Evolutionary conservation across 1,139 yeast genomes (phyloP).

Genomic region (Yamadazyma trypodendri): DNA sequence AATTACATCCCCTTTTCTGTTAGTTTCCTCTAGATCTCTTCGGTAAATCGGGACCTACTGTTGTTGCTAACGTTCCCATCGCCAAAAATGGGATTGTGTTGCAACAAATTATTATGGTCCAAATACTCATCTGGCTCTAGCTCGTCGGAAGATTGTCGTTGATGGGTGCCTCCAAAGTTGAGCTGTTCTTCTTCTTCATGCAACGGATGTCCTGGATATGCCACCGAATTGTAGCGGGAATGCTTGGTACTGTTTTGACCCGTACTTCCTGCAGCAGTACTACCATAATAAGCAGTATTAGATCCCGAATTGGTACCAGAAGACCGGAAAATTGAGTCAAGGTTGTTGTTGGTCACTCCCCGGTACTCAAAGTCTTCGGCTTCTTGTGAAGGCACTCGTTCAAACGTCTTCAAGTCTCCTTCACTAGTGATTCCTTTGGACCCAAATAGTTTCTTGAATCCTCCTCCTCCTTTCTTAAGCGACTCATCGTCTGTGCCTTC

Average conservation of each 20-base stretch:
- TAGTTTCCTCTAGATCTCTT: slow-evolving; percentile 16
- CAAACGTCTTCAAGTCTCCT: slow-evolving; percentile 11
- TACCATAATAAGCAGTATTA: slow-evolving; percentile 15
- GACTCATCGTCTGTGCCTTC: slow-evolving; percentile 17
- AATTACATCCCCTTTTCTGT: too few species aligned
- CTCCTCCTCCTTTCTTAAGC: slow-evolving; percentile 20
- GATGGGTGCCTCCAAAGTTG: slow-evolving; percentile 9
- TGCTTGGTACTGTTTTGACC: slow-evolving; percentile 16
- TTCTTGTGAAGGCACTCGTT: slow-evolving; percentile 16
- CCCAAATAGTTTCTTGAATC: slow-evolving; percentile 35
- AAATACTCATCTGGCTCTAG: slow-evolving; percentile 9
- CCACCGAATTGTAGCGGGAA: slow-evolving; percentile 15
- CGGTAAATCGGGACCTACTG: slow-evolving; percentile 25
- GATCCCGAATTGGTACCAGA: slow-evolving; percentile 25
- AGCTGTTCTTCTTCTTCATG: slow-evolving; percentile 16
- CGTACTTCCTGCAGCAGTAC: slow-evolving; percentile 14
- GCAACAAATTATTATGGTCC: slow-evolving; percentile 12
- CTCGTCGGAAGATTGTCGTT: slow-evolving; percentile 13
- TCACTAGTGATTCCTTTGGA: slow-evolving; percentile 17
- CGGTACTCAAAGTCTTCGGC: slow-evolving; percentile 42
- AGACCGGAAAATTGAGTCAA: slow-evolving; percentile 40
- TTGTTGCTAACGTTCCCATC: slow-evolving; percentile 21
- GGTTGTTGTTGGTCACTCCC: slow-evolving; percentile 48
- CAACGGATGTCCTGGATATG: slow-evolving; percentile 13
- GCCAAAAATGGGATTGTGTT: slow-evolving; percentile 16